Conservation (phyloP, 768 basidiomycete species). For the Pholiota conissans region DNA sequence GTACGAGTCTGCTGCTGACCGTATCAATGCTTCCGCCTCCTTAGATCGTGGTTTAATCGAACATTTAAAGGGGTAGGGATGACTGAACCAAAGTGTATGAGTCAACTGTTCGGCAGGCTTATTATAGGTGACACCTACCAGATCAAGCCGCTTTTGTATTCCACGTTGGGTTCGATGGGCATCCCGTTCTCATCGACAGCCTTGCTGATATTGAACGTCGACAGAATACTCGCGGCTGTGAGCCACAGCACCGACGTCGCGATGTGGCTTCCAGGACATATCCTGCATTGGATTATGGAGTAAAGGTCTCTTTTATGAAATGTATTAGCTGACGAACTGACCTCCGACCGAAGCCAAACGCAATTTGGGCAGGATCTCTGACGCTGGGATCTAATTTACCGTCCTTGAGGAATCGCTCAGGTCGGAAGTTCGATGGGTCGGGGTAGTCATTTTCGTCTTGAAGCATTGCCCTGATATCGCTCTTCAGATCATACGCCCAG, state of each 20-base stretch:
- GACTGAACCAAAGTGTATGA: constrained; percentile 14
- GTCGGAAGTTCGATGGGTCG: constrained; percentile 38
- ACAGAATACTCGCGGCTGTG: constrained; percentile 30
- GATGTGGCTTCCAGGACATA: constrained; percentile 37
- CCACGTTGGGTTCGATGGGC: constrained; percentile 16
- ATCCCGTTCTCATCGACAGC: constrained; percentile 28
- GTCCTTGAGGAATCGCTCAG: constrained; percentile 46
- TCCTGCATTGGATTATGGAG: constrained; percentile 21
- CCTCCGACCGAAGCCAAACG: constrained; percentile 43
- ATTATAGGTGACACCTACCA: constrained; percentile 9
- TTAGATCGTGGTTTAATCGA: constrained; percentile 26
- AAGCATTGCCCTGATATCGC: constrained; percentile 29
- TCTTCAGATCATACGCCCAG: not conserved
- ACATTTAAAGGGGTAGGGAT: constrained; percentile 27
- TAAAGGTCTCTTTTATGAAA: too few relatives aligned
- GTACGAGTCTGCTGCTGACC: constrained; percentile 9
- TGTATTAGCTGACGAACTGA: too few relatives aligned
- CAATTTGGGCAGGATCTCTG: constrained; percentile 33
- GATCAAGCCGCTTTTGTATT: constrained; percentile 21
- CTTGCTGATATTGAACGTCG: constrained; percentile 30
- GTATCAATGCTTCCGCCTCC: constrained; percentile 17
- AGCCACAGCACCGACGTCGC: constrained; percentile 28
- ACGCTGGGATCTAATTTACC: constrained; percentile 35
- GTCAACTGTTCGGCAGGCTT: not conserved
- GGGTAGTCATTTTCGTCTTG: constrained; percentile 34